Percentiles rank a stretch among this genome's conserved stretches.
Conservation (phyloP, 2,329 filamentous ascomycete genomes). For the Raffaelea albimanens region DNA sequence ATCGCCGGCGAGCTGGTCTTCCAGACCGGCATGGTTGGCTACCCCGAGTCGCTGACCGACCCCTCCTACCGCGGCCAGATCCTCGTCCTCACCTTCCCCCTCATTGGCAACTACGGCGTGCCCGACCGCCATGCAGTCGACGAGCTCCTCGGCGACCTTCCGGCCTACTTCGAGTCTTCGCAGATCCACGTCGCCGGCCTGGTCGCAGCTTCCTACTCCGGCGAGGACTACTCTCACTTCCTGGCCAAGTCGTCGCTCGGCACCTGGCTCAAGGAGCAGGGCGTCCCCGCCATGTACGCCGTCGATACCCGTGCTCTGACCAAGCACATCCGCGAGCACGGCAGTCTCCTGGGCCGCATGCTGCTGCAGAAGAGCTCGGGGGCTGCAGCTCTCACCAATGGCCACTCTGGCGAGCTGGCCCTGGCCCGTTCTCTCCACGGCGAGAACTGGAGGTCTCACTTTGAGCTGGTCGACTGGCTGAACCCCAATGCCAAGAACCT, state of each 20-base stretch:
- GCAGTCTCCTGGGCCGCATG: conserved; percentile 92
- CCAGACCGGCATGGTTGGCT: conserved; percentile 98
- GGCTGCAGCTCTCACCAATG: neutral
- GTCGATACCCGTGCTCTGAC: conserved; percentile 91
- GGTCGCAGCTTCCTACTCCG: conserved; percentile 82
- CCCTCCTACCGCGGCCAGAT: conserved; percentile 89
- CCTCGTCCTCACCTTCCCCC: conserved; percentile 88
- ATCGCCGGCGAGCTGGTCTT: conserved; percentile 96
- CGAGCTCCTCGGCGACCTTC: conserved; percentile 73
- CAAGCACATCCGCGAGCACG: conserved; percentile 86
- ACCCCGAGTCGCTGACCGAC: conserved; percentile 86
- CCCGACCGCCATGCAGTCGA: conserved; percentile 80
- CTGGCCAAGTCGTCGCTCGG: conserved; percentile 84
- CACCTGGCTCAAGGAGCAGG: conserved; percentile 93
- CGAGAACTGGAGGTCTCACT: conserved; percentile 44
- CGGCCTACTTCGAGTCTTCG: conserved; percentile 85
- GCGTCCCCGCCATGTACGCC: conserved; percentile 85
- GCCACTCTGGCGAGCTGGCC: neutral
- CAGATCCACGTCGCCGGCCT: conserved; percentile 92
- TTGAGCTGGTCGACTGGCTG: conserved; percentile 77
- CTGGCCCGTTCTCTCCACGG: conserved; percentile 25
- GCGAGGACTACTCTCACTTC: conserved; percentile 92
- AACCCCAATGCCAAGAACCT: conserved; percentile 91
- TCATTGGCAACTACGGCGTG: conserved; percentile 96
- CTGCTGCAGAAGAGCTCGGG: conserved; percentile 52